A percentile compares a stretch with the other conserved stretches of the same genome.
Conservation (phyloP, 495 filamentous ascomycete genomes). For the Schizothecium vesticola region DNA sequence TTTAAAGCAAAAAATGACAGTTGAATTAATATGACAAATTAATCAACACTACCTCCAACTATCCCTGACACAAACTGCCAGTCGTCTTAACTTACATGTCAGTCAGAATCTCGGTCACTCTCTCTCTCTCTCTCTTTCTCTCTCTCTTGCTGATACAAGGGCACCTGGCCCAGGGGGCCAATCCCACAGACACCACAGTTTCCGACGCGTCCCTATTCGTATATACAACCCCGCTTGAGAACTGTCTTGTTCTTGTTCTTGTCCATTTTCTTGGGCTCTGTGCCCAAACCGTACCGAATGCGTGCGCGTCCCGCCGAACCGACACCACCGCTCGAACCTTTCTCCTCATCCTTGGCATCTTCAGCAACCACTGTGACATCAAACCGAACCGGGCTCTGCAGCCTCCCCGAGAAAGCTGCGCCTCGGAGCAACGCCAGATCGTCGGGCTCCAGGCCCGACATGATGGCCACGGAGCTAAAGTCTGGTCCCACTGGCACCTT, state of each 20-base stretch:
- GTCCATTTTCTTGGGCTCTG: neutral
- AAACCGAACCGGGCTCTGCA: neutral
- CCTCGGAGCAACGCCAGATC: neutral
- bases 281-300: neutral
- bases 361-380: neutral
- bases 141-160: neutral
- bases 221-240: neutral
- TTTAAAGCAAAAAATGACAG: too few relatives aligned
- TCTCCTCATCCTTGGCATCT: neutral
- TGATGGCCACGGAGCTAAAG: neutral
- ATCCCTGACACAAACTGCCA: too few relatives aligned
- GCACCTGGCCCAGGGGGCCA: neutral
- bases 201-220: neutral
- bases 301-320: neutral
- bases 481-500: neutral
- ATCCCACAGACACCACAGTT: neutral
- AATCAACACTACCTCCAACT: too few relatives aligned
- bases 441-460: neutral
- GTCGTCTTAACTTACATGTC: too few relatives aligned
- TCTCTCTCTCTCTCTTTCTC: neutral
- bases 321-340: neutral
- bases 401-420: neutral
- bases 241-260: neutral
- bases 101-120: neutral
- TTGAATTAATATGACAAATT: too few relatives aligned